Evolutionary conservation across 148 eudicot genomes (phyloP).

Genomic region (Silene latifolia): DNA sequence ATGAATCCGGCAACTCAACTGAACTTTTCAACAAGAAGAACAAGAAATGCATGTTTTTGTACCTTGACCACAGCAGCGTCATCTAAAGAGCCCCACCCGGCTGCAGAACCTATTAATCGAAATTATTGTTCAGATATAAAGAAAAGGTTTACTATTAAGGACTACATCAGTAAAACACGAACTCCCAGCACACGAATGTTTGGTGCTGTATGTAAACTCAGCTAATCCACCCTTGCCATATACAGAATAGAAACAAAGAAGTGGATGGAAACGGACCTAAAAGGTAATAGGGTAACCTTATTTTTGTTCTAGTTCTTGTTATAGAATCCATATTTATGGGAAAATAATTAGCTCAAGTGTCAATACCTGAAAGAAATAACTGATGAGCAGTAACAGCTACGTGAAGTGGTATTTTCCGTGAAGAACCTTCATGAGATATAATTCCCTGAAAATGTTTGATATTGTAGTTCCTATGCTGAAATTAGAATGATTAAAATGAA

Average conservation of each 20-base stretch:
- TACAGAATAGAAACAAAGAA: background rate
- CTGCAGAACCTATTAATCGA: conserved; percentile 76
- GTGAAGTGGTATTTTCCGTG: conserved; percentile 82
- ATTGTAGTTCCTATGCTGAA: conserved; percentile 4
- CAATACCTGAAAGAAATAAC: conserved; percentile 83
- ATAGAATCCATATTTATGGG: background rate
- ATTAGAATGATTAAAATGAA: background rate
- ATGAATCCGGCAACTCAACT: background rate
- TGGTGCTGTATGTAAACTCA: background rate
- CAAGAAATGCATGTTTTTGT: conserved; percentile 9
- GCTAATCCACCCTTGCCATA: background rate
- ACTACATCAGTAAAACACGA: background rate
- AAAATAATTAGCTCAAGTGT: background rate
- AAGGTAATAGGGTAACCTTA: background rate
- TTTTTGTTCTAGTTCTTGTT: background rate
- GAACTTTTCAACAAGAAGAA: background rate
- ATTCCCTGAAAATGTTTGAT: conserved; percentile 60
- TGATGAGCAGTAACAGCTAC: conserved; percentile 86
- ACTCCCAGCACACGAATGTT: background rate
- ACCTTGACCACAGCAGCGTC: conserved; percentile 99
- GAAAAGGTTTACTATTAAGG: background rate
- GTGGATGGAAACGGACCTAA: no score
- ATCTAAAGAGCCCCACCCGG: conserved; percentile 97
- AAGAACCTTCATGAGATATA: conserved; percentile 80
- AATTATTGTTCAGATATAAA: conserved; percentile 20